Percentiles rank a stretch among this genome's conserved stretches.
Evolutionary conservation across 768 basidiomycete species (phyloP).

Genomic region (Calocybe gangraenosa): DNA sequence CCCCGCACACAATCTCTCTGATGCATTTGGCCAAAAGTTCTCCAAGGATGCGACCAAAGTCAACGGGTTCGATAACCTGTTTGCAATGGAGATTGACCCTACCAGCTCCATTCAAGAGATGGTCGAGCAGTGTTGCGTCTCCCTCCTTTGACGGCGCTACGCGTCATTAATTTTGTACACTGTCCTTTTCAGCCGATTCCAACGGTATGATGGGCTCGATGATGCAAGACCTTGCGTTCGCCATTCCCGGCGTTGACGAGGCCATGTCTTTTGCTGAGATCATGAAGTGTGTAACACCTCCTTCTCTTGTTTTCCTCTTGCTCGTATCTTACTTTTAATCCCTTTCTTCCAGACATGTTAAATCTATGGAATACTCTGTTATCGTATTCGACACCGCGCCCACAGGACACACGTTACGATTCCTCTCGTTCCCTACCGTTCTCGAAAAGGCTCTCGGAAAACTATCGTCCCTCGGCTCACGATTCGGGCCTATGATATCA

Average conservation of each 20-base stretch:
- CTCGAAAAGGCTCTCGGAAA: slow-evolving; percentile 97
- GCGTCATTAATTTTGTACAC: slow-evolving; percentile 4
- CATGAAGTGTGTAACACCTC: slow-evolving; percentile 76
- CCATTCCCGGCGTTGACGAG: slow-evolving; percentile 98
- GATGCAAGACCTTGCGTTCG: slow-evolving; percentile 99
- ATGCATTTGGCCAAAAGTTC: slow-evolving; percentile 99
- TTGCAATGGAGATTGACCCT: slow-evolving; percentile 99
- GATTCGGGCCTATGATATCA: slow-evolving; percentile 96
- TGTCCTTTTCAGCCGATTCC: slow-evolving; percentile 56
- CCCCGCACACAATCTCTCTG: slow-evolving; percentile 98
- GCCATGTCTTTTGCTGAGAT: slow-evolving; percentile 99
- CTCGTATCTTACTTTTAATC: slow-evolving; percentile 6
- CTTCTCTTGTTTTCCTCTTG: background rate
- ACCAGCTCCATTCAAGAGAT: slow-evolving; percentile 98
- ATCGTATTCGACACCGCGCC: slow-evolving; percentile 99
- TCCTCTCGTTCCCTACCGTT: slow-evolving; percentile 97
- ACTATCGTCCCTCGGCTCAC: slow-evolving; percentile 86
- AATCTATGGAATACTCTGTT: slow-evolving; percentile 99
- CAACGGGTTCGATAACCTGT: slow-evolving; percentile 95
- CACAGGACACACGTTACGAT: slow-evolving; percentile 96
- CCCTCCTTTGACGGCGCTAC: background rate
- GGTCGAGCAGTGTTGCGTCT: slow-evolving; percentile 82
- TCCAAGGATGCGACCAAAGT: slow-evolving; percentile 98
- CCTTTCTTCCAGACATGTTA: slow-evolving; percentile 73
- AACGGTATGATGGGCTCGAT: slow-evolving; percentile 97